phyloP scores from a whole-genome alignment of 352 stramenopile genomes.

The Phytophthora constricta region DNA sequence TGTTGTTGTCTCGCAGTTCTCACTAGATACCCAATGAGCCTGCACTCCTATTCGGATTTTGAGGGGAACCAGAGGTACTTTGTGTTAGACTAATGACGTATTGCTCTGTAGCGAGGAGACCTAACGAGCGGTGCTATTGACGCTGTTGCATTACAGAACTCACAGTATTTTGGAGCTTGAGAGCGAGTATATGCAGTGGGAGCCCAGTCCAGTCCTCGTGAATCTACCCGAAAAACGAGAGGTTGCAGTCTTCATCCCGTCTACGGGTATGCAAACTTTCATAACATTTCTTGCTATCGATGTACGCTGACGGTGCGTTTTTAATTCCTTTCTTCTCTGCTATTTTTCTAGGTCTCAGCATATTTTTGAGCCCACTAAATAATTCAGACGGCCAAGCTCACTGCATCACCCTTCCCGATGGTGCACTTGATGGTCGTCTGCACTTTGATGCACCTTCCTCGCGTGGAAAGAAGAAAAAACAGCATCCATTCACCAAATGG shows the following conservation, averaged over 20 bases:
- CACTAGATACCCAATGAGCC: constrained; percentile 55
- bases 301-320: too few relatives aligned
- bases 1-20: constrained; percentile 41
- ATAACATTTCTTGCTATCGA: background rate
- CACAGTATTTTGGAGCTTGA: constrained; percentile 70
- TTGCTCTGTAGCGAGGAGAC: background rate
- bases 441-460: constrained; percentile 30
- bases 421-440: constrained; percentile 51
- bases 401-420: constrained; percentile 64
- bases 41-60: constrained; percentile 70
- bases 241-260: constrained; percentile 65
- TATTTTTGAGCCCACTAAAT: constrained; percentile 51
- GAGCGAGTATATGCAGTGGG: constrained; percentile 73
- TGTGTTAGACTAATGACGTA: background rate
- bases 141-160: constrained; percentile 27
- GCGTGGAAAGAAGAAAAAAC: constrained; percentile 31
- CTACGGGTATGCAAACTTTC: constrained; percentile 37
- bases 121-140: background rate
- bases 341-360: constrained; percentile 38
- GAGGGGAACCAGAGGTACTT: constrained; percentile 45
- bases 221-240: constrained; percentile 50
- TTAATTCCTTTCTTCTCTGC: too few relatives aligned
- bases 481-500: constrained; percentile 60
- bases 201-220: constrained; percentile 55
- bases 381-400: constrained; percentile 50